Percentiles rank a stretch among this genome's conserved stretches.
Evolutionary conservation across 2,329 filamentous ascomycete species (phyloP).

Genomic region (Waltergamsia citrina): DNA sequence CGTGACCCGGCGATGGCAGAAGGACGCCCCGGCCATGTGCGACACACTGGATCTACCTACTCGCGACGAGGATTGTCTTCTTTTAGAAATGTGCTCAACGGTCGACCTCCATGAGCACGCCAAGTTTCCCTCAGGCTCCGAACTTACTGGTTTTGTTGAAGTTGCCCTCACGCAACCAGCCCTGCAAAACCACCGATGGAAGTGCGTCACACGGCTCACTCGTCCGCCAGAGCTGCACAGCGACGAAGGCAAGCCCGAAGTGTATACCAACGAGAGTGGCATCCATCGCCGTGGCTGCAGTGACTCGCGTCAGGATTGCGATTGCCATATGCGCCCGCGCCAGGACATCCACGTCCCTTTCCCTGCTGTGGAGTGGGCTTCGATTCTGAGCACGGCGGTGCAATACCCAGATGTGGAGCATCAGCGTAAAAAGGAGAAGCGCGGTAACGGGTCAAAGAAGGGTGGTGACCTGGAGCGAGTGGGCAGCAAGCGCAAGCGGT

Average conservation of each 20-base stretch:
- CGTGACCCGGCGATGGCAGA: constrained; percentile 46
- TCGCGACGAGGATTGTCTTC: constrained; percentile 41
- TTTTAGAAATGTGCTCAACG: constrained; percentile 53
- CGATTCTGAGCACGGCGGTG: constrained; percentile 46
- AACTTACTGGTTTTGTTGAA: constrained; percentile 50
- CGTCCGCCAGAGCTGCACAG: constrained; percentile 45
- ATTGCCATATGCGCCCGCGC: constrained; percentile 37
- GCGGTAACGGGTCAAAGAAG: constrained; percentile 24
- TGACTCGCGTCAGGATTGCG: constrained; percentile 33
- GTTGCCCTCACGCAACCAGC: constrained; percentile 44
- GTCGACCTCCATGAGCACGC: constrained; percentile 48
- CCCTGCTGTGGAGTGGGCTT: constrained; percentile 48
- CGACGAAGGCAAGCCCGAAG: constrained; percentile 30
- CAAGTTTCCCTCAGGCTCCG: constrained; percentile 48
- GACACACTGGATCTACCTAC: constrained; percentile 38
- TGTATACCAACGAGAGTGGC: constrained; percentile 40
- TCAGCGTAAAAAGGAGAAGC: constrained; percentile 26
- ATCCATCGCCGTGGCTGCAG: constrained; percentile 45
- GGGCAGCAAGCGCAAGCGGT: constrained; percentile 28
- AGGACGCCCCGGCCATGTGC: constrained; percentile 46
- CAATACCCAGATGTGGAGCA: constrained; percentile 37
- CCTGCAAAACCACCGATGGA: constrained; percentile 49
- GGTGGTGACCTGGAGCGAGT: constrained; percentile 18
- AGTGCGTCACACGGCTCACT: constrained; percentile 48
- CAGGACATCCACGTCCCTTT: constrained; percentile 46